These are phyloP conservation scores for Kokia cookei DNA, from an alignment of 441 rosid species.

Conservation along the genomic window DNA sequence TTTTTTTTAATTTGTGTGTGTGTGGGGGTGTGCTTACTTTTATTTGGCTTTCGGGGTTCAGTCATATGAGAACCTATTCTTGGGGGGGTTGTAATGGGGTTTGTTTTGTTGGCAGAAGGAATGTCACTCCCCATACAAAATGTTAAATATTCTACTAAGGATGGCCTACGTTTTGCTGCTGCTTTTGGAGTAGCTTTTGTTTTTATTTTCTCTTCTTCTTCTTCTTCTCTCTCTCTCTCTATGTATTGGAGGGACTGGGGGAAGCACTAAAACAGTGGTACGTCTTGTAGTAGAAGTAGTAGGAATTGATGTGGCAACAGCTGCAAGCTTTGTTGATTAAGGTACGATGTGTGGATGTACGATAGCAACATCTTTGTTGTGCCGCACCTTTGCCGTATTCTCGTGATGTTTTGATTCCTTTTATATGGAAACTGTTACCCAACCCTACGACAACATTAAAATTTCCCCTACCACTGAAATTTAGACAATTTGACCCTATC, in stretches of 20 bases:
- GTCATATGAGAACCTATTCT: not conserved
- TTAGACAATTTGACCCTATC: not conserved
- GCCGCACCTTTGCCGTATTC: not conserved
- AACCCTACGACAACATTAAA: not conserved
- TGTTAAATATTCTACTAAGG: not conserved
- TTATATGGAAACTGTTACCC: not conserved
- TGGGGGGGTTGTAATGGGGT: slow-evolving; percentile 10
- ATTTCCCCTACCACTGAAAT: not conserved
- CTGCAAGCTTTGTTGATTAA: slow-evolving; percentile 1
- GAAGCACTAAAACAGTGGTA: not conserved
- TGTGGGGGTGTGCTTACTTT: not conserved
- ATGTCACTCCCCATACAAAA: slow-evolving; percentile 11
- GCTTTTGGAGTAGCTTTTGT: slow-evolving; percentile 1
- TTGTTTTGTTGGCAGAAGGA: slow-evolving; percentile 9
- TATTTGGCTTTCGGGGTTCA: not conserved
- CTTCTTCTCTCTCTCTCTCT: not conserved
- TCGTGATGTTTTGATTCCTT: not conserved
- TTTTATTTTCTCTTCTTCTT: not conserved
- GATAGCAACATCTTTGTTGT: slow-evolving; percentile 3
- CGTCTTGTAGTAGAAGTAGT: not conserved
- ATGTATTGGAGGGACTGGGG: not conserved
- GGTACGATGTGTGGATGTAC: not conserved
- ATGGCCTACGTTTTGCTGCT: slow-evolving; percentile 10
- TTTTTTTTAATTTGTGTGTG: no score
- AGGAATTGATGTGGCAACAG: not conserved